phyloP scores from a whole-genome alignment of 139 green algal species.

The Chlamydomonas incerta region DNA sequence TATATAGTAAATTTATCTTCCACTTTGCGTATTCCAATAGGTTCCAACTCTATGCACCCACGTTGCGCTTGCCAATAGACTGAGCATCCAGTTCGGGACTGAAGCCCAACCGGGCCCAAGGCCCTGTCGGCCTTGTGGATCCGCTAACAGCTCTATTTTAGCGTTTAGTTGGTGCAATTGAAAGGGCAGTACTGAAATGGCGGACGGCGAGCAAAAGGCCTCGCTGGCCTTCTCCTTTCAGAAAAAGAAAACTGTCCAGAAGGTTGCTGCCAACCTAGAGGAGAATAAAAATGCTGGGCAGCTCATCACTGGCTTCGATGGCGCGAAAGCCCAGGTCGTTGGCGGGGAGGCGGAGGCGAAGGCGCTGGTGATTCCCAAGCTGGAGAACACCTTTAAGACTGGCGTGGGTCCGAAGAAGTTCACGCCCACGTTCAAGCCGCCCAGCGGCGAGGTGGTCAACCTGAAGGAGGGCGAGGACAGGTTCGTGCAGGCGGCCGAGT shows the following conservation, averaged over 20 bases:
- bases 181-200: slow-evolving; percentile 9
- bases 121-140: too few relatives aligned
- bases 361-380: slow-evolving; percentile 55
- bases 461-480: slow-evolving; percentile 46
- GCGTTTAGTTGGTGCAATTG: too few relatives aligned
- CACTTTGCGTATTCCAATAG: too few relatives aligned
- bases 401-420: slow-evolving; percentile 64
- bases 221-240: slow-evolving; percentile 33
- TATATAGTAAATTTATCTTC: too few relatives aligned
- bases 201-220: slow-evolving; percentile 8
- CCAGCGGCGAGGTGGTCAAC: slow-evolving; percentile 34
- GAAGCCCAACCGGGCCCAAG: too few relatives aligned
- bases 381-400: slow-evolving; percentile 69
- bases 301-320: slow-evolving; percentile 58
- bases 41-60: too few relatives aligned
- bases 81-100: too few relatives aligned
- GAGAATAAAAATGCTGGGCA: slow-evolving; percentile 43
- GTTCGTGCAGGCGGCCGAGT: slow-evolving; percentile 47
- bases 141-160: too few relatives aligned
- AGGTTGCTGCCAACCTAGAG: slow-evolving; percentile 47
- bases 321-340: slow-evolving; percentile 26
- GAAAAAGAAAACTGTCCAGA: slow-evolving; percentile 37
- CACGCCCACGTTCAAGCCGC: slow-evolving; percentile 59
- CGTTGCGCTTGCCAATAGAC: too few relatives aligned
- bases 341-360: slow-evolving; percentile 36